Evolutionary conservation across 306 rosid species (phyloP), one percentile per base, ranked within the genome.

Genomic region (Macrotyloma uniflorum): DNA sequence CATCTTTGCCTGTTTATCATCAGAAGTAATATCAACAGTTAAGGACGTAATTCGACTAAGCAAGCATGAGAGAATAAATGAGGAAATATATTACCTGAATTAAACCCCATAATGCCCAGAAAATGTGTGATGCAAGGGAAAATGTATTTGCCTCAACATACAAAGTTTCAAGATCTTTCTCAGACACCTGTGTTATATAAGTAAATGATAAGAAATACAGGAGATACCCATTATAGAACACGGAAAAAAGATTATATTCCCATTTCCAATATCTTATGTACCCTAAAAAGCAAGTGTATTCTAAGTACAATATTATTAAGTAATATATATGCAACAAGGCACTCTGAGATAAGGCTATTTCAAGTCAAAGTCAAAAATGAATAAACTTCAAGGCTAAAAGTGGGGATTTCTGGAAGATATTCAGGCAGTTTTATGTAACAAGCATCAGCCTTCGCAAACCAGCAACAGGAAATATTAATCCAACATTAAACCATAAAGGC

Each of bases 31-130:
- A 65, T 73, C 68, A 74, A 35, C 32, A 42, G 15, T 53, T 14
- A 19, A 24, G 72, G 68, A 35, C 73, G 47, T 32, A 30, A 59
- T 5, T 12, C 49, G 64, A 36, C 11, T 33, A 7, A n/a, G 28
- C 35, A 68, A 71, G 57, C 40, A 54, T 69, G 78, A 54, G 36
- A 74, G 69, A 57, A 79, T 33, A 30, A 30, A 79, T 32, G 74
- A 47, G 65, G 42, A 79, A 87, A 54, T 15, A 47, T n/a, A 13
- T 36, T 83, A 96, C 99, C 99, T 96, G 99, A 72, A 96, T 91
- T 57, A 91, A n/a, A 50, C 87, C 99, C 99, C 99, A 95, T 79
- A 95, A 82, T 53, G 97, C 96, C 99, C 99, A 96, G 80, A 77
- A 83, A 80, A 96, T 28, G 88, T 96, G 96, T 0, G 99, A 66